Percentiles rank a stretch among this genome's conserved stretches.
phyloP scores from a whole-genome alignment of 305 asterid species.

The Fraxinus sp. region DNA sequence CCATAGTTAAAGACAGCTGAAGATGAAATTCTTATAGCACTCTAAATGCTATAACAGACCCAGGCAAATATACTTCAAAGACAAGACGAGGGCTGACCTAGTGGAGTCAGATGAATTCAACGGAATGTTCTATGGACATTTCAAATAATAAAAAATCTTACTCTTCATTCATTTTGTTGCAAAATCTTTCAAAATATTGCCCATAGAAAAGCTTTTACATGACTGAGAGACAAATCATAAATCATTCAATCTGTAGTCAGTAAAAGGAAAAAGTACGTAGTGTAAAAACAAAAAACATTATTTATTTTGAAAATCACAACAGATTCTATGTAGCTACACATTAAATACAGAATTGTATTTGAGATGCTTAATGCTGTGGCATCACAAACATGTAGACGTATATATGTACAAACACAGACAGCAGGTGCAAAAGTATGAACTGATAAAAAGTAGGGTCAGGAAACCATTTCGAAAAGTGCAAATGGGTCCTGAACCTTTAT shows the following conservation, averaged over 20 bases:
- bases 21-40: constrained; percentile 1
- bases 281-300: neutral
- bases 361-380: constrained; percentile 3
- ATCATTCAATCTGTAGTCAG: neutral
- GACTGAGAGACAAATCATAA: neutral
- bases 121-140: neutral
- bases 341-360: neutral
- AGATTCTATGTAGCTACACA: neutral
- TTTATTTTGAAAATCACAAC: neutral
- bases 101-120: neutral
- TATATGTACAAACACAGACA: neutral
- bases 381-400: neutral
- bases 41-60: constrained; percentile 4
- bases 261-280: neutral
- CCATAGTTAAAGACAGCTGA: constrained; percentile 1
- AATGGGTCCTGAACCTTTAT: neutral
- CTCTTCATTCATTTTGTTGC: neutral
- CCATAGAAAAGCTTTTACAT: neutral
- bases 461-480: neutral
- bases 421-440: neutral
- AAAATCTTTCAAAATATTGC: neutral
- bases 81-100: neutral
- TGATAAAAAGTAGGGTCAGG: neutral
- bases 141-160: neutral
- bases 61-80: constrained; percentile 1